These are phyloP conservation scores for Mediolabrus comicus DNA, from an alignment of 108 stramenopile genomes.

Conservation along the genomic window DNA sequence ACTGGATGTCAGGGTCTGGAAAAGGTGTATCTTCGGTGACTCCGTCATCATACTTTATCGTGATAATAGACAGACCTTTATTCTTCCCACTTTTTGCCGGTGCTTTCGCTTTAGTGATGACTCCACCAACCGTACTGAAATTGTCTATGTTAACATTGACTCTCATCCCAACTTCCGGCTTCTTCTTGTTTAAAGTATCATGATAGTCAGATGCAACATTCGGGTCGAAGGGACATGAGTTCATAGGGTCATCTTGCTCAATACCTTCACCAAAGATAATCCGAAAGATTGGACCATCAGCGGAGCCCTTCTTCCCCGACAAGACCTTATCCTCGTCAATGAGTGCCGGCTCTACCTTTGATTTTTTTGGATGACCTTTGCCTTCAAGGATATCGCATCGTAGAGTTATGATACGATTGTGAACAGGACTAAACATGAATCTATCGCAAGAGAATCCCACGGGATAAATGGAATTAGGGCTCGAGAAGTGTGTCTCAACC, in stretches of 20 bases:
- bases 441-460: constrained; percentile 86
- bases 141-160: constrained; percentile 74
- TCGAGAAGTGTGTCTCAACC: constrained; percentile 48
- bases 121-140: constrained; percentile 56
- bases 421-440: constrained; percentile 75
- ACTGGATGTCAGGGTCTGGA: constrained; percentile 77
- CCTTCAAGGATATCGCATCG: constrained; percentile 77
- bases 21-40: constrained; percentile 57
- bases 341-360: constrained; percentile 5
- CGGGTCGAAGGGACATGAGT: constrained; percentile 59
- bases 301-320: background rate
- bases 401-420: constrained; percentile 74
- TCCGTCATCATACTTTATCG: constrained; percentile 81
- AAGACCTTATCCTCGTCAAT: constrained; percentile 6
- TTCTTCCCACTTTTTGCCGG: constrained; percentile 31
- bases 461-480: constrained; percentile 59
- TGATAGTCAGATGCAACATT: constrained; percentile 51
- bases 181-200: constrained; percentile 22
- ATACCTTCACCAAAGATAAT: constrained; percentile 85
- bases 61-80: constrained; percentile 36
- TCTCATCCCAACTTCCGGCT: constrained; percentile 59
- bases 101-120: constrained; percentile 46
- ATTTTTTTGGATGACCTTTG: background rate
- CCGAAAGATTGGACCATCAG: constrained; percentile 77
- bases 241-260: constrained; percentile 60